These are phyloP conservation scores for Acanthamoeba pearcei DNA, from an alignment of 208 protist species.

Conservation along the genomic window DNA sequence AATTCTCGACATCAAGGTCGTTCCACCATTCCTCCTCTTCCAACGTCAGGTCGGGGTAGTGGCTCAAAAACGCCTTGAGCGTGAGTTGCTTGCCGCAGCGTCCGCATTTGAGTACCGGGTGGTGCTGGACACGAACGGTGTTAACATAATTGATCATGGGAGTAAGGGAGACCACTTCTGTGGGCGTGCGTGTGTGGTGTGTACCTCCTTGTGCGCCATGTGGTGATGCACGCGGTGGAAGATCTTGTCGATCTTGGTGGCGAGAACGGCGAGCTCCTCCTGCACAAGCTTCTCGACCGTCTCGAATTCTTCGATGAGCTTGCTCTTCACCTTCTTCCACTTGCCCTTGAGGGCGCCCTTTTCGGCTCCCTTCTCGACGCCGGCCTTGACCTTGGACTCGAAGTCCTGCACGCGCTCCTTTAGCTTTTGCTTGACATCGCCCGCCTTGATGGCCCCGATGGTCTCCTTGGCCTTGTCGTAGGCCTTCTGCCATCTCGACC, in stretches of 20 bases:
- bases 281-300: background rate
- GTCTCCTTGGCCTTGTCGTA: background rate
- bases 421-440: conserved; percentile 7
- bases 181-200: too few relatives aligned
- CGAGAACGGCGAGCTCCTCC: background rate
- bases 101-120: conserved; percentile 24
- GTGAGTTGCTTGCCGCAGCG: conserved; percentile 20
- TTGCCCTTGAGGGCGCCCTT: background rate
- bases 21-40: conserved; percentile 15
- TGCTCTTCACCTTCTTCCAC: conserved; percentile 42
- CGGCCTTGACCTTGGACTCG: background rate
- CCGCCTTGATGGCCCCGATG: background rate
- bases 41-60: background rate
- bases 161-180: background rate
- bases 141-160: background rate
- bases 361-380: background rate
- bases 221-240: conserved; percentile 16
- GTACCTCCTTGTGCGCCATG: conserved; percentile 44
- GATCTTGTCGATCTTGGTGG: conserved; percentile 30
- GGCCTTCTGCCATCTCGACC: background rate
- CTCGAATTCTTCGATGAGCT: background rate
- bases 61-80: background rate
- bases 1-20: conserved; percentile 34
- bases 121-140: background rate
- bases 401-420: background rate